Base-by-base conservation (phyloP, 2,329 filamentous ascomycete species). In the Penicillium sp. region DNA sequence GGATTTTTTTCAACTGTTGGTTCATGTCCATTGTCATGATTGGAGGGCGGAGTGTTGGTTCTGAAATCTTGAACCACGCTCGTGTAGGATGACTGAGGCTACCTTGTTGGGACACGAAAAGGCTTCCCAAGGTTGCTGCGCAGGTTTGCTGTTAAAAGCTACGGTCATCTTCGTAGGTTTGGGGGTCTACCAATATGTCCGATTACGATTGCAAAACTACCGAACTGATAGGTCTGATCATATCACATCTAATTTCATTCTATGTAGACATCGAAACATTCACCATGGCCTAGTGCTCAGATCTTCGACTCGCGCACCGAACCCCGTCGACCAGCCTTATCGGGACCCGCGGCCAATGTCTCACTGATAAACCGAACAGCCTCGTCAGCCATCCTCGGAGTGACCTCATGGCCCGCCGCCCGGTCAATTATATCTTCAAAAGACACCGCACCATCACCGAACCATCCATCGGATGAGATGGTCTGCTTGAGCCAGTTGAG, bases 401-500 rank as follows among this genome's bases (percentile, higher is more conserved):
- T 84, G 58, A 86, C 82, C 42, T 86, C 82, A 69, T 88, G 86
- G 0, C 81, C 83, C 1, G 82, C 83, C 7, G 77, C 79, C 4
- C 82, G 77, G 64, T 83, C 85, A 38, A 86, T 72, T 6, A 83
- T 73, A 66, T 87, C 84, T 61, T 85, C 80, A 13, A 88, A 73
- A n/a, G 72, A 71, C 4, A 86, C 73, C 1, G 75, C 77, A 15
- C 80, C 74, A 48, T 84, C 80, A 3, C 78, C 76, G 61, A 76
- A 85, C 77, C 74, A 83, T 54, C 81, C 70, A 49, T 67, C 66
- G 10, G 73, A 69, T 0, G 65, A 68, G 59, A 76, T 67, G 2
- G 71, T 72, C 38, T 75, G 73, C 70, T 86, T 86, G 61, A 88
- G 73, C 75, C 82, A 84, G 0, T 74, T 71, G 39, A 88, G 62